Base-by-base conservation (phyloP, 768 basidiomycete species). In the Boletus sensibilis region DNA sequence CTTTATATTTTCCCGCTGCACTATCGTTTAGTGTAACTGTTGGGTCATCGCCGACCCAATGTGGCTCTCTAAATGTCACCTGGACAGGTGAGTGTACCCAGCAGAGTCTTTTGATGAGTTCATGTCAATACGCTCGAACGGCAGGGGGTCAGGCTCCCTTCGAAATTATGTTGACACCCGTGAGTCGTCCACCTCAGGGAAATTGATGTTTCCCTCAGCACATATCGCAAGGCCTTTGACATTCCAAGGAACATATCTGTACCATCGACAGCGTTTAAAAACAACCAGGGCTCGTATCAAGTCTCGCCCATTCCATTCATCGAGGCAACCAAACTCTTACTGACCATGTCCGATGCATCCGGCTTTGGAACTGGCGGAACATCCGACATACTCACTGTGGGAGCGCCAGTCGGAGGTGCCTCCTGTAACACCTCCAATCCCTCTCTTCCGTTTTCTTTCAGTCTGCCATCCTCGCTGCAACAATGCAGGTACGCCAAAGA, bases 301-400 rank as follows among this genome's bases (percentile, higher is more conserved):
- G 65, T 78, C 31, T 43, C 71, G 0, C 76, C 75, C 55, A 59
- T 90, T 13, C 75, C 77, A 3, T 70, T 85, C 44, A 31, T 66
- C 13, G 63, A 73, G 10, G 71, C 63, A 29, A 65, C 75, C 18
- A 68, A 73, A 51, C 74, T 89, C 46, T 48, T 89, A 13, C 55
- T 86, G 20, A 78, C 82, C 35, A 87, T 92, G 85, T 90, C 86
- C 27, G 90, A 92, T 65, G 75, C 82, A 18, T 80, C 79, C 27
- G 88, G 87, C 1, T 89, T 86, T 65, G 87, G 74, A 41, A 75
- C 84, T 11, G 90, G 89, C 5, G 90, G 87, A 23, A 75, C 76
- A 25, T 79, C 82, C 11, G 53, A 69, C 42, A 46, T 87, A 7
- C 60, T 85, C 39, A 76, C 74, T 1, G 82, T 84, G 16, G 82